Evolutionary conservation across 306 rosid species (phyloP), one percentile per base, ranked within the genome.

Genomic region (Fragaria vesca): DNA sequence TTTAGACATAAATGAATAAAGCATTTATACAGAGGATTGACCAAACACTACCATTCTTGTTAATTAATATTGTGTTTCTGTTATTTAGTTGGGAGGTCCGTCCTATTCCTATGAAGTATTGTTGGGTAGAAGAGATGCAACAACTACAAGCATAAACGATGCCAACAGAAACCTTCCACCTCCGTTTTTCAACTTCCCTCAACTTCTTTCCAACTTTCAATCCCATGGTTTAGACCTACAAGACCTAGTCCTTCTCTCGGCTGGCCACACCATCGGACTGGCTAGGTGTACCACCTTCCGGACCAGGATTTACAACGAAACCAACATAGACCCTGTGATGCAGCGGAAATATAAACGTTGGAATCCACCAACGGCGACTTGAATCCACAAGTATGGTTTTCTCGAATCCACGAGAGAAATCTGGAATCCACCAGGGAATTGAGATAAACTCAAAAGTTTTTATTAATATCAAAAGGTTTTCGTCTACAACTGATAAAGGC

Each of bases 81-180:
- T n/a, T 72, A 50, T 15, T 12, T 54, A 84, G 85, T 36, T 84
- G 18, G 85, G 82, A 52, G 85, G 82, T 3, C 65, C 46, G 16
- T 36, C 61, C 30, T 78, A 45, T 73, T 28, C 46, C 48, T 81
- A 80, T 76, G 75, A 69, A 65, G 83, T 84, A 7, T 13, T 26
- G 21, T 1, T 84, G 18, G 88, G 88, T 2, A 77, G 88, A 78
- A 84, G 81, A 74, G 85, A 84, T 34, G 83, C 88, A 70, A 84
- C 40, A 81, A 84, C 60, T 2, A 76, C 88, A 10, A 75, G 66
- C 69, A 4, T 0, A 61, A n/a, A 57, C 15, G 83, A 69, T 24
- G 83, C 85, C 74, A 81, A 74, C 32, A 54, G 1, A 4, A 54
- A 81, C 76, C 66, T 84, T 54, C 88, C 88, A 0, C 63, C 85